Base-by-base conservation (phyloP, 441 rosid genomes). In the Adansonia rubrostipa region DNA sequence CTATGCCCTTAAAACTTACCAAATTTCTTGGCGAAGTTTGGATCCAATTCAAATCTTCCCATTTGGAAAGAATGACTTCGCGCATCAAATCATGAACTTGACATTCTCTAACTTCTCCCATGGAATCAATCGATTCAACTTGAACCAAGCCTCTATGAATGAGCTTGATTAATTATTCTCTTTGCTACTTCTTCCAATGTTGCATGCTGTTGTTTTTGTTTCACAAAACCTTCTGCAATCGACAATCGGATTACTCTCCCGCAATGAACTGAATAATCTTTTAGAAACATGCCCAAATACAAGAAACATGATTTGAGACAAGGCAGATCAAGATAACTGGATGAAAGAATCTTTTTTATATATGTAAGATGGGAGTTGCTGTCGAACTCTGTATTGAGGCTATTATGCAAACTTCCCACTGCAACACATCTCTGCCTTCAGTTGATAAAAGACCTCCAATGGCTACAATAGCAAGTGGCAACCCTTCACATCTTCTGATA, bases 101-200 rank as follows among this genome's bases (percentile, higher is more conserved):
- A 74, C 78, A 79, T 4, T 22, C 19, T 71, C 44, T 62, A 14
- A 61, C 20, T 62, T 19, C 19, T 44, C 20, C 80, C 71, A 71
- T 20, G 9, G 22, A 24, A 61, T 57, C 33, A 7, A 20, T 64
- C 45, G 36, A 24, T 24, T 28, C 33, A 9, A 45, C 78, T 66
- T 79, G 82, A 58, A 79, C 50, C 69, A 79, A 14, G 75, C 13
- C 74, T 74, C 81, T 36, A 11, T 57, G 11, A 66, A 79, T 28
- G 53, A 74, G 78, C 70, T 66, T 71, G 9, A 14, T 60, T 10
- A 79, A 36, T 70, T 74, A 74, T 33, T n/a, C 70, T 15, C 60
- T 36, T 13, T 63, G n/a, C 78, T 9, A 74, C 63, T 47, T 74
- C 47, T 45, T 79, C 78, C 33, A 68, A 4, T n/a, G 78, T 51